phyloP scores from a whole-genome alignment of 768 basidiomycete species.

The Thelephora aurantiotincta region DNA sequence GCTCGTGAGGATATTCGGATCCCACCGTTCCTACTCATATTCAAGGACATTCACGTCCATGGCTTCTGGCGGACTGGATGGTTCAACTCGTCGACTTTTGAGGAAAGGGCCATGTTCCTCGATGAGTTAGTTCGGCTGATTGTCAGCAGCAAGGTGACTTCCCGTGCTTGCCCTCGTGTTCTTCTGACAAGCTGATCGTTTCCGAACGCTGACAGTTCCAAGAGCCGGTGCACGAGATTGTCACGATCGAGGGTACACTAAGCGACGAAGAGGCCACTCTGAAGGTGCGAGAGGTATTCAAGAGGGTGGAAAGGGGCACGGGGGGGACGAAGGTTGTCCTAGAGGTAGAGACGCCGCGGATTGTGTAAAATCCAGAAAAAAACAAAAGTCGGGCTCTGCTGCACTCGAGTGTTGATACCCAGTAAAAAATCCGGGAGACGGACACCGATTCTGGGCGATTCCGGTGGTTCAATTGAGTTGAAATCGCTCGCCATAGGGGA shows the following conservation, averaged over 20 bases:
- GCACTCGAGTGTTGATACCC: no score
- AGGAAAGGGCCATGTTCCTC: conserved; percentile 39
- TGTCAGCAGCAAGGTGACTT: conserved; percentile 33
- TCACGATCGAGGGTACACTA: conserved; percentile 30
- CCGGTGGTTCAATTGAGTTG: no score
- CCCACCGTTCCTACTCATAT: conserved; percentile 71
- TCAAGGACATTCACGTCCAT: conserved; percentile 63
- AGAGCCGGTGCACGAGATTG: conserved; percentile 55
- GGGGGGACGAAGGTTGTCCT: conserved; percentile 38
- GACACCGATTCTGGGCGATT: no score
- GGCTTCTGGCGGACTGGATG: conserved; percentile 74
- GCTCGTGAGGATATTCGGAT: conserved; percentile 67
- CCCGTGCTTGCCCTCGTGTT: background rate
- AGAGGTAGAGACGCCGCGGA: conserved; percentile 14
- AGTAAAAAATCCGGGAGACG: no score
- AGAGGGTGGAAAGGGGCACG: conserved; percentile 21
- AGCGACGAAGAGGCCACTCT: conserved; percentile 23
- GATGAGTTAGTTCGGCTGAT: conserved; percentile 37
- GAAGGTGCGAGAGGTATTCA: conserved; percentile 21
- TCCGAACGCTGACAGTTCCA: conserved; percentile 30
- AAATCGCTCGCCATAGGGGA: no score
- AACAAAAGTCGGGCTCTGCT: no score
- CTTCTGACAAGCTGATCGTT: background rate
- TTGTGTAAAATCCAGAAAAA: no score
- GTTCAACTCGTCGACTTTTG: conserved; percentile 35